Percentiles rank a stretch among this genome's conserved stretches.
phyloP scores from a whole-genome alignment of 2,329 filamentous ascomycete species.

The Cryphonectria japonica region DNA sequence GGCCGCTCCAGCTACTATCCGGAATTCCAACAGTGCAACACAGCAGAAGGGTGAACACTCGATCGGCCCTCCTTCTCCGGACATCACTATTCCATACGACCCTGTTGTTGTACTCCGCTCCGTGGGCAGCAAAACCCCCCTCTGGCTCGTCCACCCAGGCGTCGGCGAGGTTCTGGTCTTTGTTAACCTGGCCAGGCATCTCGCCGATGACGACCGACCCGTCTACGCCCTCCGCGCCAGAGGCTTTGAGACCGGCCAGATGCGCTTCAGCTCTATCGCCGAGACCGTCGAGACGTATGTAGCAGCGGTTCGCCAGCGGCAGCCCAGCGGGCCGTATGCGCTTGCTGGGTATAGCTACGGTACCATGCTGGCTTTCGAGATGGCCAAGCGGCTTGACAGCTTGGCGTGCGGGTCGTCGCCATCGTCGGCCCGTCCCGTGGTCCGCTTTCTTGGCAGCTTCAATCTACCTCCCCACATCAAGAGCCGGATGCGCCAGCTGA shows the following conservation, averaged over 20 bases:
- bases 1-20: no score
- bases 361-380: slow-evolving; percentile 53
- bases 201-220: slow-evolving; percentile 42
- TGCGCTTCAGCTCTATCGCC: slow-evolving; percentile 41
- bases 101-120: slow-evolving; percentile 42
- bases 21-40: slow-evolving; percentile 27
- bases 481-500: background rate
- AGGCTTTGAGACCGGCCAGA: slow-evolving; percentile 46
- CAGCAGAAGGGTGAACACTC: no score
- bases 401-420: slow-evolving; percentile 40
- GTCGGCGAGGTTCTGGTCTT: slow-evolving; percentile 49
- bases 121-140: slow-evolving; percentile 39
- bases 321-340: slow-evolving; percentile 55
- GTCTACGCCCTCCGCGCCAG: slow-evolving; percentile 51
- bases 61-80: no score
- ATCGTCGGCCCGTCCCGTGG: no score
- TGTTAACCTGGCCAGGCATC: slow-evolving; percentile 41
- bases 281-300: slow-evolving; percentile 48
- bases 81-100: slow-evolving; percentile 33
- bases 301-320: slow-evolving; percentile 43
- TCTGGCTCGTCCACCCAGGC: slow-evolving; percentile 48
- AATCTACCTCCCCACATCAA: background rate
- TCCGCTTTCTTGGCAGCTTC: background rate
- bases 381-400: slow-evolving; percentile 54
- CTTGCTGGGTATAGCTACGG: slow-evolving; percentile 57